Base-by-base conservation (phyloP, 2,329 filamentous ascomycete genomes). In the Aureobasidium lini region DNA sequence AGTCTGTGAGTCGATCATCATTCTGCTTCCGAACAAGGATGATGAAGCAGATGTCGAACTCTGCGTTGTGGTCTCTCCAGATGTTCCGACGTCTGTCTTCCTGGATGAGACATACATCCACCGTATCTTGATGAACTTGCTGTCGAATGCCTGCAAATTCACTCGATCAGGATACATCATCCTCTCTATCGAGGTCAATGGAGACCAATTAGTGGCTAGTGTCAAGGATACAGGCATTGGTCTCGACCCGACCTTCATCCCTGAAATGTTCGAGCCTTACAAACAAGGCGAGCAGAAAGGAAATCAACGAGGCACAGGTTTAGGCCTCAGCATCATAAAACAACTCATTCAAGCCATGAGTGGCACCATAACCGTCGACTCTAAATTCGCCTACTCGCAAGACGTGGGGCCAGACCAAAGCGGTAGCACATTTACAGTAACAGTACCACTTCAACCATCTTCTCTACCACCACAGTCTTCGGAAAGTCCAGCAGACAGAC, bases 191-290 rank as follows among this genome's bases (percentile, higher is more conserved):
- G 47, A 54, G 32, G 40, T 59, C 48, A 50, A 40, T 31, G 56
- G 43, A 18, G 42, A 56, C 29, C 34, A 50, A 15, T 16, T 61
- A 28, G 42, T 61, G 31, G 56, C 43, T 8, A 65, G 52, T 68
- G 89, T 95, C 1, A 81, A 91, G 70, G 90, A 95, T 65, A 91
- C 84, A 0, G 90, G 90, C 0, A 89, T 89, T 0, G 90, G 90
- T 16, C 93, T 95, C 60, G 83, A 89, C 0, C 81, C 84, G 6
- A 77, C 85, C 63, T 83, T 94, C 72, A 88, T 90, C 64, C 78
- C 87, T 58, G 85, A 86, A 65, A 88, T 95, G 6, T 95, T 95
- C 68, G 90, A 95, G 69, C 90, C 90, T 0, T 95, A 95, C 68
- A 88, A 95, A 0, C 90, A 95, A 71, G 90, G 63, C 61, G 13